These are phyloP conservation scores for Linnemannia zychae DNA, from an alignment of 192 early-diverging fungal species.

Conservation along the genomic window DNA sequence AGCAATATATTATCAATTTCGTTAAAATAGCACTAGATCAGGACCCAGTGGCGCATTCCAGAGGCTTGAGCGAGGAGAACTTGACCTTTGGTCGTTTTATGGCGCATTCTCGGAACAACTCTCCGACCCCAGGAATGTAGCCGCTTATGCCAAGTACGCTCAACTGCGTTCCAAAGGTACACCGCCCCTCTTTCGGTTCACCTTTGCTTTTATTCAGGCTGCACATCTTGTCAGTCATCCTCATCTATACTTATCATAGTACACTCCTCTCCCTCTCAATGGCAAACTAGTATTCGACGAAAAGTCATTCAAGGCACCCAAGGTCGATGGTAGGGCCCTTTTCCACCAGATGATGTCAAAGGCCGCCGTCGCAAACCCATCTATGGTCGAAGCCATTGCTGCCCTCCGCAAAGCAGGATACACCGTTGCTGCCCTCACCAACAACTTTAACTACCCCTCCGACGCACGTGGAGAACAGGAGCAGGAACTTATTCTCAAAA, in stretches of 20 bases:
- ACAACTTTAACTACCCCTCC: conserved; percentile 76
- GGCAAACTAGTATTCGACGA: conserved; percentile 17
- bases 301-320: conserved; percentile 30
- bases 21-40: conserved; percentile 14
- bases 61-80: conserved; percentile 72
- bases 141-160: conserved; percentile 63
- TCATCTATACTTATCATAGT: too few species aligned
- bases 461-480: conserved; percentile 43
- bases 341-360: conserved; percentile 77
- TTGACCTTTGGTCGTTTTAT: conserved; percentile 70
- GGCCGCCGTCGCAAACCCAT: conserved; percentile 56
- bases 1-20: neutral
- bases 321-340: conserved; percentile 70
- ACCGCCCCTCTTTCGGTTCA: neutral
- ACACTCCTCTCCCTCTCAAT: neutral
- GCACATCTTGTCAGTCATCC: too few species aligned
- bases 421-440: conserved; percentile 85
- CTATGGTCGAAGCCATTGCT: conserved; percentile 65
- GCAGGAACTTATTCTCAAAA: conserved; percentile 45
- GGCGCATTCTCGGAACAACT: conserved; percentile 69
- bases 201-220: neutral
- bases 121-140: conserved; percentile 63
- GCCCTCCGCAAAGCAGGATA: conserved; percentile 62
- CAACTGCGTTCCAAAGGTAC: conserved; percentile 38
- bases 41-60: conserved; percentile 38